Conservation (phyloP, 1,139 yeast species). For the Zygotorulaspora mrakii region DNA sequence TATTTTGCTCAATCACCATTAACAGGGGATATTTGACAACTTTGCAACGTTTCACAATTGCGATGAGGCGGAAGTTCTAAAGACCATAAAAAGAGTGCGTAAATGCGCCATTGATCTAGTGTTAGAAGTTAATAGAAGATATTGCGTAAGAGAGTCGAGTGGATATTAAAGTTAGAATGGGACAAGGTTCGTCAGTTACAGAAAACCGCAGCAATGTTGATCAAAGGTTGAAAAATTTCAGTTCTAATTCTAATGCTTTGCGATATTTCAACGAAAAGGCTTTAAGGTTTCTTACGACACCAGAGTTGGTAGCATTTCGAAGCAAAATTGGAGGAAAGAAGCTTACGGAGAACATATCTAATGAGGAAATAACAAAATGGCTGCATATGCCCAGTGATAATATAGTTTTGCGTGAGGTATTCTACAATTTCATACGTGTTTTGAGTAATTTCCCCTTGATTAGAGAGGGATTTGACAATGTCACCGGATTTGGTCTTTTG, state of each 20-base stretch:
- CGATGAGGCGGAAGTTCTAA: too few relatives aligned
- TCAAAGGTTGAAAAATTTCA: conserved; percentile 4
- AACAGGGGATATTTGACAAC: neutral
- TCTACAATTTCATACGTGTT: conserved; percentile 38
- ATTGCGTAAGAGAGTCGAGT: too few relatives aligned
- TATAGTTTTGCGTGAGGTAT: conserved; percentile 30
- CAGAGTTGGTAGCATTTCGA: conserved; percentile 28
- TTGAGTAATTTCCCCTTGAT: conserved; percentile 47
- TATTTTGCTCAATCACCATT: neutral
- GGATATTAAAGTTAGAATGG: conserved; percentile 15
- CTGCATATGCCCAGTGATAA: conserved; percentile 36
- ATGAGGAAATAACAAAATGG: conserved; percentile 30
- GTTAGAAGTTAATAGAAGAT: too few relatives aligned
- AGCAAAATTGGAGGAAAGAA: conserved; percentile 30
- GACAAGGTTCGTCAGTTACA: conserved; percentile 18
- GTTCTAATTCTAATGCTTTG: conserved; percentile 14
- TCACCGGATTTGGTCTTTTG: conserved; percentile 44
- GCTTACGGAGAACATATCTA: conserved; percentile 32
- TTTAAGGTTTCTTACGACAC: conserved; percentile 19
- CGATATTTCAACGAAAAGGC: conserved; percentile 20
- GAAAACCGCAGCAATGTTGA: conserved; percentile 4
- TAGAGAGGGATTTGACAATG: conserved; percentile 33
- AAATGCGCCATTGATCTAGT: too few relatives aligned
- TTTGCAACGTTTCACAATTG: conserved; percentile 1
- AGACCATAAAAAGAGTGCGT: too few relatives aligned